A percentile compares a stretch with the other conserved stretches of the same genome.
Conservation (phyloP, 2,329 filamentous ascomycete species). For the Colletotrichum kahawae region DNA sequence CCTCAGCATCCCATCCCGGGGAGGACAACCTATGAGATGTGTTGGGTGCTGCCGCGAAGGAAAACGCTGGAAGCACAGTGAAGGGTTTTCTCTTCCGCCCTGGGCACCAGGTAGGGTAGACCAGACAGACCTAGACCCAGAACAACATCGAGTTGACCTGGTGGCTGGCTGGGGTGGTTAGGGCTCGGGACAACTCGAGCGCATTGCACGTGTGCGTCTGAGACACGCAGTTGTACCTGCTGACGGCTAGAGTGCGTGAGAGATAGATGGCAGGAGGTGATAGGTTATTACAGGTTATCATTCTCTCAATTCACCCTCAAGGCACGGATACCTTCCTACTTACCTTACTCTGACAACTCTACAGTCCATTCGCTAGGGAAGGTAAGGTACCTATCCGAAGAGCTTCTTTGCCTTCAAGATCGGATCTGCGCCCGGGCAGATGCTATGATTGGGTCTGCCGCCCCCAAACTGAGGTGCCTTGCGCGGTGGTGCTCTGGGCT, state of each 20-base stretch:
- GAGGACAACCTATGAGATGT: neutral
- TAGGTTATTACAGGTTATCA: neutral
- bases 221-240: neutral
- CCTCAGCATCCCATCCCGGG: neutral
- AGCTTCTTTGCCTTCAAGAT: neutral
- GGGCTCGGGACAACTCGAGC: neutral
- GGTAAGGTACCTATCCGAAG: neutral
- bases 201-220: neutral
- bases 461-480: neutral
- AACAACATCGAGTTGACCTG: neutral
- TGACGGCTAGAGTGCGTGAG: neutral
- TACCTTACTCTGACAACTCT: no score
- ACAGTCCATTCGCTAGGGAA: no score
- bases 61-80: slow-evolving; percentile 15
- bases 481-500: neutral
- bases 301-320: neutral
- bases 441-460: neutral
- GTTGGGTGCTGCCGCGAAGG: neutral
- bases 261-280: neutral
- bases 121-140: neutral
- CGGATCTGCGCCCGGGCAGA: neutral
- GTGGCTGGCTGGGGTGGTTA: neutral
- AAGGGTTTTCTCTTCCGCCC: neutral
- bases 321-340: no score
- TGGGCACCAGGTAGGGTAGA: neutral